These are phyloP conservation scores for Phytophthora vignae DNA, from an alignment of 352 stramenopile species.

Conservation along the genomic window DNA sequence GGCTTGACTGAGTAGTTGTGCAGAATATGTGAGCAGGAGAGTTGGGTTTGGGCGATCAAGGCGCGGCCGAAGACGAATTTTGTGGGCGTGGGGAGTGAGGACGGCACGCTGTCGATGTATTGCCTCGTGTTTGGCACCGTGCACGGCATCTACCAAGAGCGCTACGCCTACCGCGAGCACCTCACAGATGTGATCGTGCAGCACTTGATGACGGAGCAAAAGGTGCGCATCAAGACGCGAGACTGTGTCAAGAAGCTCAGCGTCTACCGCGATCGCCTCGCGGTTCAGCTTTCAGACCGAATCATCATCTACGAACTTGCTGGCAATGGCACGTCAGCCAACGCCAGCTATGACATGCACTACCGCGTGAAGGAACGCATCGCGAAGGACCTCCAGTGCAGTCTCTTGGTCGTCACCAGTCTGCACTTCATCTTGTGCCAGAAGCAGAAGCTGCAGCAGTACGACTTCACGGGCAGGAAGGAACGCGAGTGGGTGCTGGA, in stretches of 20 bases:
- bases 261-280: slow-evolving; percentile 93
- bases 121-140: slow-evolving; percentile 93
- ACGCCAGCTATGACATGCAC: slow-evolving; percentile 91
- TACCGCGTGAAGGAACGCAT: slow-evolving; percentile 93
- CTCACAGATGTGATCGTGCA: slow-evolving; percentile 97
- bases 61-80: slow-evolving; percentile 87
- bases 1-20: not conserved
- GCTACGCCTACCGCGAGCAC: slow-evolving; percentile 94
- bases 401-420: slow-evolving; percentile 90
- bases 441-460: slow-evolving; percentile 94
- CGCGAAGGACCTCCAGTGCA: slow-evolving; percentile 84
- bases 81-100: slow-evolving; percentile 88
- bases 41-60: slow-evolving; percentile 93
- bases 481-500: slow-evolving; percentile 91
- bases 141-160: slow-evolving; percentile 93
- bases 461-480: slow-evolving; percentile 89
- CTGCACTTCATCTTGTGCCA: slow-evolving; percentile 93
- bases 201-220: slow-evolving; percentile 95
- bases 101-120: slow-evolving; percentile 86
- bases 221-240: slow-evolving; percentile 95
- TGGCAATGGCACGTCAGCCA: slow-evolving; percentile 46
- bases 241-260: slow-evolving; percentile 96
- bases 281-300: slow-evolving; percentile 93
- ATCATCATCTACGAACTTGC: slow-evolving; percentile 96
- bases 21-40: slow-evolving; percentile 86